These are phyloP conservation scores for Balakata baccata DNA, from an alignment of 345 rosid genomes.

Conservation along the genomic window DNA sequence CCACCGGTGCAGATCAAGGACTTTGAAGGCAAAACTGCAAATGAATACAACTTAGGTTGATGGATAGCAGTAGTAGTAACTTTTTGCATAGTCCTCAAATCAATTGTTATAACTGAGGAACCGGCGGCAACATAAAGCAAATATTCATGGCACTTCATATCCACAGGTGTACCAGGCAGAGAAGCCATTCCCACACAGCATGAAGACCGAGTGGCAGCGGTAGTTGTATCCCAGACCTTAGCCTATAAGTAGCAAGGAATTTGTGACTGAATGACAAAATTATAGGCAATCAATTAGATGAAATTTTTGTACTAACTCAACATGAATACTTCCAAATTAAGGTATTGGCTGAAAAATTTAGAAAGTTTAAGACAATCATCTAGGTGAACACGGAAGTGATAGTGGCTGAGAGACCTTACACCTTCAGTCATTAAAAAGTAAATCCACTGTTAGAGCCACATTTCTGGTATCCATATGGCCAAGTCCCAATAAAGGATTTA, in stretches of 20 bases:
- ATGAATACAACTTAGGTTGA: conserved; percentile 41
- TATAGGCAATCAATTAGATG: not conserved
- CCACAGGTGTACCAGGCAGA: conserved; percentile 45
- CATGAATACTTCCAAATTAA: not conserved
- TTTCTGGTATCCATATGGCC: not conserved
- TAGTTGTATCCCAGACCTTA: conserved; percentile 62
- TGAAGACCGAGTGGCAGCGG: conserved; percentile 50
- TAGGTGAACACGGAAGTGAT: too few relatives aligned
- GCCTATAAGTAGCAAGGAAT: conserved; percentile 35
- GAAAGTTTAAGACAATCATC: not conserved
- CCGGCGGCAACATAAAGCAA: conserved; percentile 67
- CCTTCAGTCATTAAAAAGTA: not conserved
- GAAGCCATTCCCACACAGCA: conserved; percentile 66
- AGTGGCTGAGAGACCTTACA: too few relatives aligned
- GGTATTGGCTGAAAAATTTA: not conserved
- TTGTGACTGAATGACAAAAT: not conserved
- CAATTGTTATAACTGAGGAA: conserved; percentile 46
- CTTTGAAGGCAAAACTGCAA: conserved; percentile 46
- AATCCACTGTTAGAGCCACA: not conserved
- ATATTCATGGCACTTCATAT: conserved; percentile 55
- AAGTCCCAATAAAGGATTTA: not conserved
- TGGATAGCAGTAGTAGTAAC: conserved; percentile 36
- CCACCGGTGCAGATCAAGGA: conserved; percentile 57
- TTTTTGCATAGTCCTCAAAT: conserved; percentile 66
- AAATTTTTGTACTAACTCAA: not conserved